Percentiles rank a stretch among this genome's conserved stretches.
Conservation (phyloP, 2,329 filamentous ascomycete species). For the Albophoma yamanashiensis region DNA sequence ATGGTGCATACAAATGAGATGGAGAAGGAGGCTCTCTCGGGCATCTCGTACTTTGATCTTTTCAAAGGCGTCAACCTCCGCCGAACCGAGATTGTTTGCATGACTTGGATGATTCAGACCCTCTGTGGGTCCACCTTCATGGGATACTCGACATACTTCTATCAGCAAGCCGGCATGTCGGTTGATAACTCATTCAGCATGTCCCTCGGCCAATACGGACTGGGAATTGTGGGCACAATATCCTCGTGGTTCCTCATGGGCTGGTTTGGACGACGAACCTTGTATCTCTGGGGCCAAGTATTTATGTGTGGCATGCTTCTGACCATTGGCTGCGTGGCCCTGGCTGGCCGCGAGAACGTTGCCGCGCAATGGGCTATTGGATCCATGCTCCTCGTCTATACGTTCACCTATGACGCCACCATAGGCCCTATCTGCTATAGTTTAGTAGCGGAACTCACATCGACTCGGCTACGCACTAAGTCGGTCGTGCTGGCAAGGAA, state of each 20-base stretch:
- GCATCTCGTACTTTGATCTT: constrained; percentile 33
- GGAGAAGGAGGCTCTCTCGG: constrained; percentile 27
- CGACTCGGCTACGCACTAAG: constrained; percentile 34
- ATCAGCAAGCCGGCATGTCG: constrained; percentile 29
- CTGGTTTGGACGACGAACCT: constrained; percentile 31
- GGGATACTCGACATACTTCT: constrained; percentile 48
- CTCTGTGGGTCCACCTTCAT: constrained; percentile 32
- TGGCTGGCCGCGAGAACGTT: constrained; percentile 31
- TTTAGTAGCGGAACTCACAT: constrained; percentile 49
- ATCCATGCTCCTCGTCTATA: constrained; percentile 31
- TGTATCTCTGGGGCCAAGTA: constrained; percentile 36
- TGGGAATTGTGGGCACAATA: constrained; percentile 33
- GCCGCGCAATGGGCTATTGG: constrained; percentile 38
- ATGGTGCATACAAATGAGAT: constrained; percentile 40
- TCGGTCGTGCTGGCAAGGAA: constrained; percentile 33
- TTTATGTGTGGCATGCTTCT: constrained; percentile 32
- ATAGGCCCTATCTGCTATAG: constrained; percentile 63
- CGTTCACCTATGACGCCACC: constrained; percentile 28
- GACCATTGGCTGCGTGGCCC: constrained; percentile 43
- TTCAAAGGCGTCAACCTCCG: constrained; percentile 36
- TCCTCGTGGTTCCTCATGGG: constrained; percentile 33
- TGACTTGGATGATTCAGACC: constrained; percentile 32
- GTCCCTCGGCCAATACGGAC: constrained; percentile 28
- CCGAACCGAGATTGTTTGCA: constrained; percentile 32
- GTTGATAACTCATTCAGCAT: constrained; percentile 26